Conservation (phyloP, 2,329 filamentous ascomycete species). For the Ophiocordyceps unilateralis region DNA sequence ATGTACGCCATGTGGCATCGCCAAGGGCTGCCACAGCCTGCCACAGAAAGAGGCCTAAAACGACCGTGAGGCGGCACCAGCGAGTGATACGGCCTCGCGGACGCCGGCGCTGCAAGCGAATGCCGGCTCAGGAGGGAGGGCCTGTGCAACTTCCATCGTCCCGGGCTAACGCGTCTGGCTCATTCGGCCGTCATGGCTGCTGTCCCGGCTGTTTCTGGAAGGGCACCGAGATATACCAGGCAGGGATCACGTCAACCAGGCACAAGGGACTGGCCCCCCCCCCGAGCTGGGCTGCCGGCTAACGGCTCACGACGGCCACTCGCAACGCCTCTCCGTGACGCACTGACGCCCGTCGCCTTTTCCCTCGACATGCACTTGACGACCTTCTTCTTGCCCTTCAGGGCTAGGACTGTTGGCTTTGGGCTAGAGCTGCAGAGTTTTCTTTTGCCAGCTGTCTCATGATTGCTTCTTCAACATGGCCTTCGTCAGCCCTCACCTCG, state of each 20-base stretch:
- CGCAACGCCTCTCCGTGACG: not conserved
- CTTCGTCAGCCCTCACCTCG: slow-evolving; percentile 1
- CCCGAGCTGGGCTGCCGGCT: not conserved
- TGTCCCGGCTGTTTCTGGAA: slow-evolving; percentile 1
- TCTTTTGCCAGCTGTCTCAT: slow-evolving; percentile 3
- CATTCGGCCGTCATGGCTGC: too few relatives aligned
- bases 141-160: not conserved
- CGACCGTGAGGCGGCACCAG: not conserved
- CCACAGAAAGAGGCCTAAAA: not conserved
- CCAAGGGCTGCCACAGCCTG: not conserved
- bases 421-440: slow-evolving; percentile 1
- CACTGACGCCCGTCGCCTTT: not conserved
- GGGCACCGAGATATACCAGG: not conserved
- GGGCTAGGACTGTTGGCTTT: not conserved
- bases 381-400: not conserved
- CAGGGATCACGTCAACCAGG: not conserved
- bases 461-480: slow-evolving; percentile 2
- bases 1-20: slow-evolving; percentile 1
- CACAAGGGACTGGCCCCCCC: not conserved
- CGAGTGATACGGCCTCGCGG: not conserved
- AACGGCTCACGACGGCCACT: not conserved
- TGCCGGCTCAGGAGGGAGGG: not conserved
- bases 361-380: not conserved
- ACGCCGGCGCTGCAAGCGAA: not conserved
- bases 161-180: too few relatives aligned